These are phyloP conservation scores for Hymenoscyphus linearis DNA, from an alignment of 2,329 filamentous ascomycete genomes.

Conservation along the genomic window DNA sequence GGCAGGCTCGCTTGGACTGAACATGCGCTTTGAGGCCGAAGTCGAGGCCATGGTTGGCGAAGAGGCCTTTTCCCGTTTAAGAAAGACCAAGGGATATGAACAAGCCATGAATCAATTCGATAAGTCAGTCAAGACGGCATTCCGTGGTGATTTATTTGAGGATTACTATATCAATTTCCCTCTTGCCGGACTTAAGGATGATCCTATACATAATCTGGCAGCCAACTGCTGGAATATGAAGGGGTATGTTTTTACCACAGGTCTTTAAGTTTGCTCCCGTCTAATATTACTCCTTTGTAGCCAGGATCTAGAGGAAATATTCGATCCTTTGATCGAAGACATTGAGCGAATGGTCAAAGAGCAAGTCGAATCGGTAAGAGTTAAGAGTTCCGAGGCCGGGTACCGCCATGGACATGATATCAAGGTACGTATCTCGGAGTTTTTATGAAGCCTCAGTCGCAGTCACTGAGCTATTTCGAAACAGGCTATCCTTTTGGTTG, in stretches of 20 bases:
- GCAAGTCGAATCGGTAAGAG: constrained; percentile 39
- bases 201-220: constrained; percentile 18
- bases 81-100: constrained; percentile 23
- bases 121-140: constrained; percentile 27
- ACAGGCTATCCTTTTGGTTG: constrained; percentile 27
- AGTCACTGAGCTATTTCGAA: constrained; percentile 10
- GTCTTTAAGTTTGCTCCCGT: neutral
- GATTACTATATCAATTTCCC: constrained; percentile 29
- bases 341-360: constrained; percentile 37
- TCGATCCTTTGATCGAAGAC: constrained; percentile 37
- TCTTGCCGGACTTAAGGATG: constrained; percentile 23
- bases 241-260: constrained; percentile 12
- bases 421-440: constrained; percentile 30
- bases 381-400: constrained; percentile 28
- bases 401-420: constrained; percentile 40
- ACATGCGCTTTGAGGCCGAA: constrained; percentile 25
- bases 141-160: constrained; percentile 21
- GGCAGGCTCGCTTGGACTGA: constrained; percentile 27
- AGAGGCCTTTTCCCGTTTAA: constrained; percentile 27
- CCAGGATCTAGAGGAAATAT: constrained; percentile 51
- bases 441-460: neutral
- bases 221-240: constrained; percentile 20
- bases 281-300: constrained; percentile 23
- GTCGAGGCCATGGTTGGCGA: constrained; percentile 26
- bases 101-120: constrained; percentile 32